Base-by-base conservation (phyloP, 2,329 filamentous ascomycete species). In the Ophiostoma triangulosporum region DNA sequence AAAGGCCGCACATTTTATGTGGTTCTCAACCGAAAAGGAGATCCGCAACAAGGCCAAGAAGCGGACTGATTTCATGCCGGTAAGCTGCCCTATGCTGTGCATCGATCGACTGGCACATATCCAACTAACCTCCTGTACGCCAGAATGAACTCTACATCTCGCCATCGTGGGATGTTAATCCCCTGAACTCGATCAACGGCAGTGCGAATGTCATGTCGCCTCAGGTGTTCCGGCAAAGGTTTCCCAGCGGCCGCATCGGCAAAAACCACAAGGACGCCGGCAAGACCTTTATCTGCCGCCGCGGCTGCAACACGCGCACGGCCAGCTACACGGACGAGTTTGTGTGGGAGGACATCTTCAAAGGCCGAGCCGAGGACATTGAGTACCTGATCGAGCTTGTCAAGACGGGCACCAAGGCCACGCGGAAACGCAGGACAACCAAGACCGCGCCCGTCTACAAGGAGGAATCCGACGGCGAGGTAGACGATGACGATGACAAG, bases 311-410 rank as follows among this genome's bases (percentile, higher is more conserved):
- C 64, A 86, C 87, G 12, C 76, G 89, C 55, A 95, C 90, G 24
- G 85, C 88, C 20, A 89, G 82, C 22, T 98, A 97, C 65, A 96
- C 91, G 0, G 81, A 93, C 14, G 89, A 96, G 61, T 95, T 98
- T 60, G 66, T 78, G 1, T 98, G 93, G 93, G 89, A 96, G 64
- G 81, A 95, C 43, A 69, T 94, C 2, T 95, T 88, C 61, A 73
- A 71, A 0, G 81, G 81, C n/a, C 73, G 73, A 31, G 72, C 73
- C 22, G 74, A 82, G n/a, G 77, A 84, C 58, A 73, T 95, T 29
- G 76, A 78, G 48, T 64, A 73, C 5, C 67, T 95, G 45, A 73
- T 86, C 33, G 76, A 84, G 29, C 70, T 84, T 57, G 75, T 96
- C 15, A 78, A 85, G 63, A 75, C 70, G 35, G 78, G 81, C 53